phyloP scores from a whole-genome alignment of 1,139 yeast genomes.

The Arxiozyma slooffiae region DNA sequence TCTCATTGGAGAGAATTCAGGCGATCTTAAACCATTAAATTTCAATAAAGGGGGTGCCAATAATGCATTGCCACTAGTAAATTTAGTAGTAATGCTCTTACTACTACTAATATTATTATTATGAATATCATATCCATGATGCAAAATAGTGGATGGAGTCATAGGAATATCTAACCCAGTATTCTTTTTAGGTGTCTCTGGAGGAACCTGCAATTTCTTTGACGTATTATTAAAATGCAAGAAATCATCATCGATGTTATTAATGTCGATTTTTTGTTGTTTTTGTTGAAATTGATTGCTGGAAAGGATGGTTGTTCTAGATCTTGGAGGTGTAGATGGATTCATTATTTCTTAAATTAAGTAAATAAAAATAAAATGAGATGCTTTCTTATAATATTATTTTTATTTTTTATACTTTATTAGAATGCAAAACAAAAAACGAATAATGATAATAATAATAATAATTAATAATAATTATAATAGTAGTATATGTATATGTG shows the following conservation, averaged over 20 bases:
- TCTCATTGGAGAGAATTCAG: constrained; percentile 25
- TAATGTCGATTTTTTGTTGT: not conserved
- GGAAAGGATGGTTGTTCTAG: constrained; percentile 12
- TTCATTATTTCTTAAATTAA: constrained; percentile 3
- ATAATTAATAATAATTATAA: no score
- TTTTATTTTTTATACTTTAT: no score
- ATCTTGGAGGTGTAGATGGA: constrained; percentile 29
- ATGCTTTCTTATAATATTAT: no score
- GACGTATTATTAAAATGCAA: not conserved
- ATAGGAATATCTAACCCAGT: constrained; percentile 12
- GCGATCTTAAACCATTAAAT: constrained; percentile 21
- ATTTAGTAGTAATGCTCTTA: not conserved
- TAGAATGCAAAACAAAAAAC: no score
- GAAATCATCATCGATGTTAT: not conserved
- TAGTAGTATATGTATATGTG: no score
- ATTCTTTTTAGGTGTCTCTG: constrained; percentile 10
- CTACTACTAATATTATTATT: constrained; percentile 4
- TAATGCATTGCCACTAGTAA: constrained; percentile 2
- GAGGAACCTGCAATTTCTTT: constrained; percentile 3
- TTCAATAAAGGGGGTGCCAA: constrained; percentile 8
- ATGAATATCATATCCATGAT: constrained; percentile 5
- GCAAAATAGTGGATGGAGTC: constrained; percentile 19
- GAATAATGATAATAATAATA: no score
- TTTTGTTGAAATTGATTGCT: not conserved
- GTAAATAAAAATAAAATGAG: not conserved